Base-by-base conservation (phyloP, 345 rosid genomes). In the Citrus reticulata region DNA sequence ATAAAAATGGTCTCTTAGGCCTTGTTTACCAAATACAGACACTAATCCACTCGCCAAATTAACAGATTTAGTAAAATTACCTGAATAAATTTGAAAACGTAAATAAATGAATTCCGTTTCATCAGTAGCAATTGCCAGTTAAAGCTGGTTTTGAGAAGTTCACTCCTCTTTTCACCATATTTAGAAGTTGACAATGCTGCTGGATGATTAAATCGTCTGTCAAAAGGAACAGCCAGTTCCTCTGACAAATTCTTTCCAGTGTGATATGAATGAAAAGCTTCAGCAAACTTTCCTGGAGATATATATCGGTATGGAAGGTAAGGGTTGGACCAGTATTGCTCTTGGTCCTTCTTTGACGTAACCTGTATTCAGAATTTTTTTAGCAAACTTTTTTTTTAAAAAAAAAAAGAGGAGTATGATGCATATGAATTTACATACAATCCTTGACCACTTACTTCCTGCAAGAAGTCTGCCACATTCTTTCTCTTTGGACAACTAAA, bases 401-500 rank as follows among this genome's bases (percentile, higher is more conserved):
- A 65, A 34, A 34, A 32, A 60, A 65, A 30, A 55, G 24, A 65
- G 46, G 4, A 13, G 17, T 46, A 46, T 46, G 5, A 46, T 10
- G 51, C 51, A 46, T n/a, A 72, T 25, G 51, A 78, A 67, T 61
- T 73, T 73, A 78, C 72, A 72, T 29, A 76, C 42, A 67, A 58
- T 20, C 70, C 82, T 81, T 66, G n/a, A 32, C 16, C 60, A 72
- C 89, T 82, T 82, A 95, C 99, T 89, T 96, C 98, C 87, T 96
- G 99, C 84, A 96, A 90, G 88, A 96, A 94, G 84, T 96, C 99
- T 22, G 98, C 99, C 40, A 94, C 97, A 77, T 93, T 96, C 85
- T 96, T 96, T 78, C 99, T 90, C 80, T 92, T 90, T 5, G 99
- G 99, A 79, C 99, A 96, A 37, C 78, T 83, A 83, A 96, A 96